phyloP scores from a whole-genome alignment of 768 basidiomycete species.

The Cystofilobasidium ferigula region DNA sequence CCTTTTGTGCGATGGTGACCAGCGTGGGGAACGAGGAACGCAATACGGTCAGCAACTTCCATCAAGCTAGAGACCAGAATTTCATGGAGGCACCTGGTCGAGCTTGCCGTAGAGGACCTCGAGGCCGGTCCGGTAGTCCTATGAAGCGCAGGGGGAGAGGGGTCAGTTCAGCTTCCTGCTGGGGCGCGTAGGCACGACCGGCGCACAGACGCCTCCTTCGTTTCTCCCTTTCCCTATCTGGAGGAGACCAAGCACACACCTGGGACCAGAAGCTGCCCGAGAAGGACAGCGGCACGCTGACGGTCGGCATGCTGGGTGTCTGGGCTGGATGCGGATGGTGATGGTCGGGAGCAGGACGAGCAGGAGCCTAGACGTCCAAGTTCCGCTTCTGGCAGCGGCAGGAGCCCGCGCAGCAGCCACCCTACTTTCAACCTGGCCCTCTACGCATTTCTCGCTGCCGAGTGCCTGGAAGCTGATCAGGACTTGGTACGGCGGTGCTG shows the following conservation, averaged over 20 bases:
- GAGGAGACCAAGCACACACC: neutral
- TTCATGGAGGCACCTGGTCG: constrained; percentile 24
- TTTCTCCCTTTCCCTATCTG: neutral
- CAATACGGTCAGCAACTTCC: neutral
- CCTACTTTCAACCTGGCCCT: too few relatives aligned
- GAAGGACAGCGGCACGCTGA: neutral
- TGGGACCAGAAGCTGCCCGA: neutral
- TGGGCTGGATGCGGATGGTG: neutral
- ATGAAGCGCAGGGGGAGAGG: neutral
- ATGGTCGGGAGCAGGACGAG: neutral
- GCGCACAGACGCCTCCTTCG: too few relatives aligned
- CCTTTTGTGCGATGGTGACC: neutral
- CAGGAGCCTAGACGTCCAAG: too few relatives aligned
- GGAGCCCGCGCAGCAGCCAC: too few relatives aligned
- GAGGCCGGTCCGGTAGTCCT: constrained; percentile 14
- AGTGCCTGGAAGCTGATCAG: too few relatives aligned
- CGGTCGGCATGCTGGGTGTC: neutral
- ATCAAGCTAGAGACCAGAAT: neutral
- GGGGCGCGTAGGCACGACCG: neutral
- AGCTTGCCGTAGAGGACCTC: constrained; percentile 20
- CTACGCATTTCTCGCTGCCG: too few relatives aligned
- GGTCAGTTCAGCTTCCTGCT: neutral
- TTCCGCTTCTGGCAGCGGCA: too few relatives aligned
- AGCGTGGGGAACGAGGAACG: neutral
- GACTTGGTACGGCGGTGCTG: too few relatives aligned